phyloP scores from a whole-genome alignment of 208 protist genomes.

The Porcisia deanei region DNA sequence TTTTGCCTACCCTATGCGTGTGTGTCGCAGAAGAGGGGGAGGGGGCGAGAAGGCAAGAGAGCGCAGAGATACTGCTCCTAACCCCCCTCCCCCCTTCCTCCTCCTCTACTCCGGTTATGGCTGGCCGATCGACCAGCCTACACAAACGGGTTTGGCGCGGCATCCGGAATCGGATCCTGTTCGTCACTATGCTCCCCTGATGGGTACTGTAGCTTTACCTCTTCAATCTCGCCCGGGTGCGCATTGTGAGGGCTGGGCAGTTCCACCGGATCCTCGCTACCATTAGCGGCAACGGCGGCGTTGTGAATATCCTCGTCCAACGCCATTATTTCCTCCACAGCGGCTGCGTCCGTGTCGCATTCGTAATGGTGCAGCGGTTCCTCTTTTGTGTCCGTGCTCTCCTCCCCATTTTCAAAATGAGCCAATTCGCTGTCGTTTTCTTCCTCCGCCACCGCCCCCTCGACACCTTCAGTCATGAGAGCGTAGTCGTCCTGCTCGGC shows the following conservation, averaged over 20 bases:
- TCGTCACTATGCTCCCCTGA: slow-evolving; percentile 7
- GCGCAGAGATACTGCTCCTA: background rate
- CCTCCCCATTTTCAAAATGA: background rate
- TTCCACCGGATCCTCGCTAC: background rate
- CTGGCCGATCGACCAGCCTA: background rate
- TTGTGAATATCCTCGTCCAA: background rate
- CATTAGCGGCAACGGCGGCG: background rate
- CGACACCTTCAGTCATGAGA: slow-evolving; percentile 2
- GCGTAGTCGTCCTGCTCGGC: background rate
- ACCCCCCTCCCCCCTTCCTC: background rate
- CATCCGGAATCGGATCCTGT: slow-evolving; percentile 26
- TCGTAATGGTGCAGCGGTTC: background rate
- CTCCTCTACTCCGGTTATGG: background rate
- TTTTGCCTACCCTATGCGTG: too few relatives aligned
- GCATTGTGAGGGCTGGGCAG: background rate
- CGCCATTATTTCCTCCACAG: background rate
- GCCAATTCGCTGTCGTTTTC: background rate
- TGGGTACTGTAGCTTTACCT: background rate
- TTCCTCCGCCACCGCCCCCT: background rate
- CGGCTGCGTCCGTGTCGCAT: background rate
- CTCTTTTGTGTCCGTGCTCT: background rate
- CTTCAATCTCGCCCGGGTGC: background rate
- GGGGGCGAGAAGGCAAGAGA: background rate
- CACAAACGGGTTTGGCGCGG: slow-evolving; percentile 38
- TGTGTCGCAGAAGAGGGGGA: too few relatives aligned